Evolutionary conservation across 2,329 filamentous ascomycete genomes (phyloP), one percentile per base, ranked within the genome.

Genomic region (Fusarium sp.): DNA sequence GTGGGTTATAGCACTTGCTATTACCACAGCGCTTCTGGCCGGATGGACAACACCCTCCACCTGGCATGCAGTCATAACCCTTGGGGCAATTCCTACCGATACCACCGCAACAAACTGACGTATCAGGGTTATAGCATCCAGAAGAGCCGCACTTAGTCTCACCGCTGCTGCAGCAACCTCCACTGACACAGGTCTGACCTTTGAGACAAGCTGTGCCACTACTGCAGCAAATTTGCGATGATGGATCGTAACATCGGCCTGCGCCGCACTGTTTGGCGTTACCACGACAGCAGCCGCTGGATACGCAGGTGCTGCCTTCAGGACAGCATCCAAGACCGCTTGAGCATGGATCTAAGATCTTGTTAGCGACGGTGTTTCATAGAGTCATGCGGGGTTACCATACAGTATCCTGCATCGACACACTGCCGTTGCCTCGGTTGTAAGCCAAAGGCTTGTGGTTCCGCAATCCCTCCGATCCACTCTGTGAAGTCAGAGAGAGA

Each of bases 1-100:
- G 43, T 0, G 65, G 65, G 4, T 68, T 60, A n/a, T 68, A 68
- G 16, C 65, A 68, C 16, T 67, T 68, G 16, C 63, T 62, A 4
- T 68, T 67, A 1, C 65, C 65, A 6, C 63, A 68, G 0, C 63
- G 35, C n/a, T 68, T 67, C 15, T 68, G 65, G 0, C 65, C 65
- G 1, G 65, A 35, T 0, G 65, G 65, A 10, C 65, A 68, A 2
- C 65, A 68, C 1, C 65, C 65, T 6, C 65, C 65, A 2, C 65
- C 65, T 3, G 38, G 28, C 44, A 67, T 52, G 6, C 65, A 68
- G 16, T 68, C 65, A 30, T 67, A 67, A 0, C 54, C 65, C 6
- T 67, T 67, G 0, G 65, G 65, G 0, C 65, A 68, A 5, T 61
- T 43, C 1, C 56, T 25, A 0, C 65, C 40, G 0, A 38, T 9